These are phyloP conservation scores for Xerocomus potaroensis DNA, from an alignment of 768 basidiomycete genomes.

Conservation along the genomic window DNA sequence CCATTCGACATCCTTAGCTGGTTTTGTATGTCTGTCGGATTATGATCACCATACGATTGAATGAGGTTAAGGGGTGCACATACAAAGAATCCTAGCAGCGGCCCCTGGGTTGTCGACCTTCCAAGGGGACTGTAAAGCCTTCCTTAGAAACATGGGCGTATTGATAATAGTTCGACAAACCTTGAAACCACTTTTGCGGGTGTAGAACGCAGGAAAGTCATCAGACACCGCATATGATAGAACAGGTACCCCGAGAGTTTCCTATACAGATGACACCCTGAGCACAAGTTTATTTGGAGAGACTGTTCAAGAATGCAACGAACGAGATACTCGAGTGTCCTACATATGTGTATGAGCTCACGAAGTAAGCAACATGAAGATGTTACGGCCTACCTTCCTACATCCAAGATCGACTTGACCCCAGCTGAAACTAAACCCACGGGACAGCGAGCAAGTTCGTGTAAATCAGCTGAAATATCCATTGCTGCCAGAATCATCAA, in stretches of 20 bases:
- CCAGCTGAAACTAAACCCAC: constrained; percentile 93
- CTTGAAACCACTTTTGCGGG: constrained; percentile 75
- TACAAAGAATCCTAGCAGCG: constrained; percentile 76
- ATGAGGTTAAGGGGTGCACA: constrained; percentile 22
- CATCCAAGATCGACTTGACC: constrained; percentile 92
- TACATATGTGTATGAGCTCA: constrained; percentile 25
- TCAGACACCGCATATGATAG: constrained; percentile 67
- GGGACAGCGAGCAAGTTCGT: constrained; percentile 83
- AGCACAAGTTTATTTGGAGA: background rate
- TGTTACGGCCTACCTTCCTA: constrained; percentile 52
- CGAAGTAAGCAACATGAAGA: background rate
- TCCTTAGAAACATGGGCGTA: background rate
- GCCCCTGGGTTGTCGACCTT: constrained; percentile 52
- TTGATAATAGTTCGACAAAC: constrained; percentile 22
- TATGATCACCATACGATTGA: constrained; percentile 1
- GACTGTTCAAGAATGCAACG: constrained; percentile 12
- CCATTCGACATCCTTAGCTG: constrained; percentile 74
- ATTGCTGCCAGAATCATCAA: constrained; percentile 53
- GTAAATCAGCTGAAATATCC: constrained; percentile 93
- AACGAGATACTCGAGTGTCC: constrained; percentile 79
- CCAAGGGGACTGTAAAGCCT: constrained; percentile 68
- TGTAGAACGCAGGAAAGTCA: constrained; percentile 96
- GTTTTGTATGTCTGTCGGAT: constrained; percentile 55
- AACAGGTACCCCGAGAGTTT: constrained; percentile 93
- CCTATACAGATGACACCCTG: constrained; percentile 42